Evolutionary conservation across 352 stramenopile genomes (phyloP).

Genomic region (Thalassiosira livingstoniorum): DNA sequence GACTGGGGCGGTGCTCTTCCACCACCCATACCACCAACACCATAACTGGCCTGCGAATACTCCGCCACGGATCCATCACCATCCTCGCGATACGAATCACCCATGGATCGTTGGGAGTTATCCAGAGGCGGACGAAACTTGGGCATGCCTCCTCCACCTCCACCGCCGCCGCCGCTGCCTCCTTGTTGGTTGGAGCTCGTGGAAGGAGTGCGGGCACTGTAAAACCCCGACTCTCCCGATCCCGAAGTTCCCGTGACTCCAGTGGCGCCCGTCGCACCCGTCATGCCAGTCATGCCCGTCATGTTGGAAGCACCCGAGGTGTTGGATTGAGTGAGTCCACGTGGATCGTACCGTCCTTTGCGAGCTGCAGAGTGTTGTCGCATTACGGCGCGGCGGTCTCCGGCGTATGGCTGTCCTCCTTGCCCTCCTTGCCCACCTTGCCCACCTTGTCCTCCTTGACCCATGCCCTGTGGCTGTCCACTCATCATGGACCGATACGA

Average conservation of each 20-base stretch:
- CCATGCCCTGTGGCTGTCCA: too few relatives aligned
- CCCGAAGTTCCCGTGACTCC: background rate
- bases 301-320: background rate
- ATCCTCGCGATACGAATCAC: too few relatives aligned
- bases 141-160: background rate
- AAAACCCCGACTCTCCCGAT: background rate
- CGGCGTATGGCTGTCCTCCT: too few relatives aligned
- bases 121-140: background rate
- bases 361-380: too few relatives aligned
- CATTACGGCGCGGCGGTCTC: too few relatives aligned
- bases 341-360: too few relatives aligned
- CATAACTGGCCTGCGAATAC: background rate
- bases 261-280: background rate
- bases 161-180: too few relatives aligned
- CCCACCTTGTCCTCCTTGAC: too few relatives aligned
- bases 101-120: background rate
- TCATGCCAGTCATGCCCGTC: background rate
- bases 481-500: too few relatives aligned
- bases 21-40: too few relatives aligned
- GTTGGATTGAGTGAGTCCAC: background rate
- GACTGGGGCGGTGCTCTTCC: background rate
- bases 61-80: background rate
- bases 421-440: too few relatives aligned
- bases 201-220: too few relatives aligned
- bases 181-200: background rate